Evolutionary conservation across 2,329 filamentous ascomycete species (phyloP), one percentile per base, ranked within the genome.

Genomic region (Colletotrichum echinochloae): DNA sequence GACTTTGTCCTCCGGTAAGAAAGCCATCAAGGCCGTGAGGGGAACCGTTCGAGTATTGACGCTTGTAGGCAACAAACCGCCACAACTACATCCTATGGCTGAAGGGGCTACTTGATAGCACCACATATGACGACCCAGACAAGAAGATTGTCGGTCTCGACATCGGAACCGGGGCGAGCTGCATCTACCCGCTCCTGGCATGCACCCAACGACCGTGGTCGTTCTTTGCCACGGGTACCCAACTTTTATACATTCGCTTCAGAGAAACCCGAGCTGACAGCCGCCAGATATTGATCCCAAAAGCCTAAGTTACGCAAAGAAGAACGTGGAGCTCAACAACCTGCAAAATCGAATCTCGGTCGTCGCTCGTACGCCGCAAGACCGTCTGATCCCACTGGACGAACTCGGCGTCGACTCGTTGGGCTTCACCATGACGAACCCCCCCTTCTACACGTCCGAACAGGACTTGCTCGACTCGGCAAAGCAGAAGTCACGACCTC

Each of bases 11-110:
- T 16, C 94, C 95, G 1, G 92, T 97, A 78, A 75, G 84, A 28
- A 18, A 33, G 51, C 11, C 46, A 28, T 49, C 30, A 23, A 4
- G 5, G 11, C 18, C 18, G 2, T 4, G n/a, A 14, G 20, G 5
- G 23, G 18, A 4, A 30, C 14, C 3, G 9, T 3, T 12, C 6
- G 16, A 23, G 11, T 37, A 2, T 65, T 74, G 37, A 74, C 60
- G 11, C 14, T 5, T 12, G n/a, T 72, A 88, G 87, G 84, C 89
- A 1, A 86, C 87, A 0, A 89, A 88, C 71, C 90, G 94, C 60
- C 91, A 97, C 79, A 96, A 95, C 77, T 99, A 99, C 79, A 89
- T 98, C 26, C 83, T 95, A 11, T 98, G 95, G 94, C 83, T 98
- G 1, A 94, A 97, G 76, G 86, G 87, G 3, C 87, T 99, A 0